A percentile compares a stretch with the other conserved stretches of the same genome.
phyloP scores from a whole-genome alignment of 2,329 filamentous ascomycete genomes.

The Chaetomiaceae sp. region DNA sequence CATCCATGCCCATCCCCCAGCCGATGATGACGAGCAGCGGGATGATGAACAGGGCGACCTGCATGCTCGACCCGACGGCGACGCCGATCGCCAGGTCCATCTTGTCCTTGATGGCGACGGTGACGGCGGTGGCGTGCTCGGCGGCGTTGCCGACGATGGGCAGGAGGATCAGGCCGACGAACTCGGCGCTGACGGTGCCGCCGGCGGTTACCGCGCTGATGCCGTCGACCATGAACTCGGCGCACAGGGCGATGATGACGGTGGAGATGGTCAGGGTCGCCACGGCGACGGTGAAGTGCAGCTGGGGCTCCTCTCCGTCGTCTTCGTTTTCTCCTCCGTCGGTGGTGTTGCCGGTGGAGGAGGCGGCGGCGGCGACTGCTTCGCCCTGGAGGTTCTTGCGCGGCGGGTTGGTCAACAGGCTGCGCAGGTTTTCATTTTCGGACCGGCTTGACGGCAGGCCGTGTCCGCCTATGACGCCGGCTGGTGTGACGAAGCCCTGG shows the following conservation, averaged over 20 bases:
- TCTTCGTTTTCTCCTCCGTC: constrained; percentile 61
- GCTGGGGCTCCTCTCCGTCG: constrained; percentile 68
- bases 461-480: constrained; percentile 33
- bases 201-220: constrained; percentile 63
- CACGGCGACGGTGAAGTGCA: constrained; percentile 69
- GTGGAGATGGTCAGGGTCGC: constrained; percentile 42
- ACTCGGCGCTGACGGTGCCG: constrained; percentile 62
- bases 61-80: constrained; percentile 74
- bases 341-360: no score
- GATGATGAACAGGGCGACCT: constrained; percentile 75
- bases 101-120: constrained; percentile 77
- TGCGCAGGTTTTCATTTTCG: constrained; percentile 42
- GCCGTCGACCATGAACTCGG: constrained; percentile 71
- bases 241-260: constrained; percentile 74
- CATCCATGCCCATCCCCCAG: constrained; percentile 66
- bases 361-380: background rate
- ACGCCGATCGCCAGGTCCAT: constrained; percentile 81
- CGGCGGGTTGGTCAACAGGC: constrained; percentile 40
- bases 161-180: constrained; percentile 74
- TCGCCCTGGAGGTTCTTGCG: constrained; percentile 15
- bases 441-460: constrained; percentile 16
- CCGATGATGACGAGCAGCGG: constrained; percentile 72
- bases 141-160: constrained; percentile 82
- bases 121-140: constrained; percentile 76
- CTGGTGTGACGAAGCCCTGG: constrained; percentile 39